These are phyloP conservation scores for Macrophomina tecta DNA, from an alignment of 2,329 filamentous ascomycete genomes.

Conservation along the genomic window DNA sequence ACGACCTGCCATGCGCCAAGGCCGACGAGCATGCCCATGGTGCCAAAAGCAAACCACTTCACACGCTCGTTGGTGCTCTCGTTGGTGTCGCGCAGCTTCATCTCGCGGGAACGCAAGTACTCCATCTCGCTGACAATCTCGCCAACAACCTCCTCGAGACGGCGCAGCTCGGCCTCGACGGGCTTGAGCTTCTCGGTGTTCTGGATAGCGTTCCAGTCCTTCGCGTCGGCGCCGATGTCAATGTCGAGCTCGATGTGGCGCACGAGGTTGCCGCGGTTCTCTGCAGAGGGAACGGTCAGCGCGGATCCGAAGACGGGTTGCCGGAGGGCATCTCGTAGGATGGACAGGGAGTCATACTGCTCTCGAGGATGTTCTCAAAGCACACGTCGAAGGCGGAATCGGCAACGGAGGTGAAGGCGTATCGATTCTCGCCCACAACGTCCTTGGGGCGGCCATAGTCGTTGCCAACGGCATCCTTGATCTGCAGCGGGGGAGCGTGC, in stretches of 20 bases:
- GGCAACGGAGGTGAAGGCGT: conserved; percentile 90
- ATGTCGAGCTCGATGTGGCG: conserved; percentile 90
- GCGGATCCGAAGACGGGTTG: not conserved
- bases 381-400: conserved; percentile 96
- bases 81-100: conserved; percentile 96
- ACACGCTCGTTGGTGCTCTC: conserved; percentile 99
- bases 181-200: conserved; percentile 97
- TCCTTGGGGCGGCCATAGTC: conserved; percentile 93
- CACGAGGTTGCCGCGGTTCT: conserved; percentile 54
- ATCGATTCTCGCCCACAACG: conserved; percentile 87
- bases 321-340: not conserved
- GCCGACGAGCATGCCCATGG: conserved; percentile 86
- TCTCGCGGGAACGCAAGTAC: conserved; percentile 86
- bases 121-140: conserved; percentile 97
- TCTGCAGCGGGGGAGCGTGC: conserved; percentile 59
- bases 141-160: conserved; percentile 86
- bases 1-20: conserved; percentile 97
- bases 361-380: conserved; percentile 82
- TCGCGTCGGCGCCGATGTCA: conserved; percentile 94
- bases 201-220: conserved; percentile 97
- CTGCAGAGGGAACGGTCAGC: conserved; percentile 34
- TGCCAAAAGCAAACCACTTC: conserved; percentile 97
- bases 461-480: conserved; percentile 93
- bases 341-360: conserved; percentile 60
- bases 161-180: conserved; percentile 89